These are phyloP conservation scores for Polyporus arcularius DNA, from an alignment of 768 basidiomycete genomes.

Conservation along the genomic window DNA sequence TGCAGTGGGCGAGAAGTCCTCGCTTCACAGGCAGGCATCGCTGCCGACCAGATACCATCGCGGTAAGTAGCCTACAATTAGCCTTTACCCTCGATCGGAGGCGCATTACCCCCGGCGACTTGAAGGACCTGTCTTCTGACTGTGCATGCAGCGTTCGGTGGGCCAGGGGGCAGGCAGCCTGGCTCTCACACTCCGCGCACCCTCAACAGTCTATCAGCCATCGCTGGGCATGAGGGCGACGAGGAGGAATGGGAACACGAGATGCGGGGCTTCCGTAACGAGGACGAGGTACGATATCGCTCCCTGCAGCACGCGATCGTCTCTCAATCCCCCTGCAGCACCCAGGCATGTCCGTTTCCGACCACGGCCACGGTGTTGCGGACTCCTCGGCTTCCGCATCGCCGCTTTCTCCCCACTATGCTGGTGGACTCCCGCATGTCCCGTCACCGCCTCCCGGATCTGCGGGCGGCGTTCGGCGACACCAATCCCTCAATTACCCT, in stretches of 20 bases:
- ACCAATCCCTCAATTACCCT: constrained; percentile 78
- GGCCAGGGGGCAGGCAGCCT: constrained; percentile 48
- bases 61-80: constrained; percentile 42
- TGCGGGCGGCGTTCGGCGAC: constrained; percentile 66
- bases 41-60: constrained; percentile 80
- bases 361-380: constrained; percentile 46
- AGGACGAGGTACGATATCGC: constrained; percentile 59
- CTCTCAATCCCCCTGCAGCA: constrained; percentile 28
- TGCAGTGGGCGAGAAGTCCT: constrained; percentile 80
- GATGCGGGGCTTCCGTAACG: constrained; percentile 55
- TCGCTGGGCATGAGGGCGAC: constrained; percentile 84
- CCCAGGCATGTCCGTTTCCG: constrained; percentile 35
- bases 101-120: background rate
- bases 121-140: constrained; percentile 7
- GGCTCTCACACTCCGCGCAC: constrained; percentile 70
- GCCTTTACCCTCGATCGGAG: constrained; percentile 11
- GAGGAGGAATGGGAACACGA: constrained; percentile 86
- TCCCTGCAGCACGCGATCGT: constrained; percentile 5
- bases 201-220: constrained; percentile 81
- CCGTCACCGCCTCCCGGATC: constrained; percentile 69
- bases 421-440: constrained; percentile 41
- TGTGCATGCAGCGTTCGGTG: constrained; percentile 49
- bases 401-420: constrained; percentile 66
- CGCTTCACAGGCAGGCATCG: constrained; percentile 78
- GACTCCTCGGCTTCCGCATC: constrained; percentile 51